Evolutionary conservation across 2,329 filamentous ascomycete species (phyloP), one percentile per base, ranked within the genome.

Genomic region (Stachybotrys elegans): DNA sequence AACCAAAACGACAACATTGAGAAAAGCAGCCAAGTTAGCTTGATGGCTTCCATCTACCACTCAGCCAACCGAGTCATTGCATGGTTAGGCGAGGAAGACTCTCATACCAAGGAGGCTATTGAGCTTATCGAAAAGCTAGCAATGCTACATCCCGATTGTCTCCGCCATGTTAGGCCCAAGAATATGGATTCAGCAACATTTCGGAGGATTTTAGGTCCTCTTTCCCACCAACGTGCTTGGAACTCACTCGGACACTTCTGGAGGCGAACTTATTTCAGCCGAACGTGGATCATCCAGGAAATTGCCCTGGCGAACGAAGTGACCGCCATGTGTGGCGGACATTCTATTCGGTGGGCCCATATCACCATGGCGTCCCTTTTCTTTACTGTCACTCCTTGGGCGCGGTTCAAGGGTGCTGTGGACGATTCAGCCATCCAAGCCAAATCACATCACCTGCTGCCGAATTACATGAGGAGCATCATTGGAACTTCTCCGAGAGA

Each of bases 51-150:
- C 21, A 43, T 48, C 14, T 45, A 45, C 14, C 20, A 16, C 5
- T 17, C 32, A 9, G 25, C 40, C 14, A 23, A 23, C 0, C 23
- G 27, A 2, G 43, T 43, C 7, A n/a, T 43, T 14, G 46, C 36
- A 12, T 45, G 46, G 46, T 29, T 48, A 5, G 46, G 46, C 7
- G 25, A 17, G 3, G 36, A 43, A 20, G 34, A 37, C 14, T 8
- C 25, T 29, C 25, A 29, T 14, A 29, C 25, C 14, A 29, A 29
- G 25, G 25, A 29, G 9, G 25, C 25, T 14, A 29, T 29, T 14
- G 25, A 29, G 25, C 25, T 29, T 29, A 29, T 29, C 25, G 25
- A 29, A 29, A 29, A 29, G 25, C 25, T 29, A 29, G 25, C 14
- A 14, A 29, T 14, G 25, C 25, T 29, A 29, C 8, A 8, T 29